A percentile compares a stretch with the other conserved stretches of the same genome.
These are phyloP conservation scores for Syncephalastrum monosporum DNA, from an alignment of 371 early-diverging fungal genomes.

Conservation along the genomic window DNA sequence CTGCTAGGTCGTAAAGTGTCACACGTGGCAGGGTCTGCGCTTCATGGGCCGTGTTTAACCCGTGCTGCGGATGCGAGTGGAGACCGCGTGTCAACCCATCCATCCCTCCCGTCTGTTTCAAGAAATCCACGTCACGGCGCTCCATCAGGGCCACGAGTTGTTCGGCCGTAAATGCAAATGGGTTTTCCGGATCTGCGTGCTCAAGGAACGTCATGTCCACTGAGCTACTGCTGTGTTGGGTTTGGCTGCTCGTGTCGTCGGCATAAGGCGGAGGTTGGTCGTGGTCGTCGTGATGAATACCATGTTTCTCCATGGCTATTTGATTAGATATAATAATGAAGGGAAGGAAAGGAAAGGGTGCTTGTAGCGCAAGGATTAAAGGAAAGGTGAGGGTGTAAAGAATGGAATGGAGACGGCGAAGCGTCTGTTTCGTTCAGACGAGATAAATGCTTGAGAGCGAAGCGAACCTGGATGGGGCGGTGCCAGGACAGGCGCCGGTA, in stretches of 20 bases:
- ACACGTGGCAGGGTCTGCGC: slow-evolving; percentile 7
- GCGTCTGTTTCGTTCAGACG: too few species aligned
- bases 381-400: neutral
- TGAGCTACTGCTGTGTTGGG: slow-evolving; percentile 2
- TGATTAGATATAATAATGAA: slow-evolving; percentile 1
- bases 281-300: slow-evolving; percentile 1
- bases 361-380: neutral
- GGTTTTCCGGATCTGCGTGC: slow-evolving; percentile 46
- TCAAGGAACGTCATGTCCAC: slow-evolving; percentile 16
- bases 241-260: neutral
- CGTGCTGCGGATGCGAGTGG: slow-evolving; percentile 43
- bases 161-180: slow-evolving; percentile 46
- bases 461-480: too few species aligned
- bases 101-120: slow-evolving; percentile 47
- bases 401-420: slow-evolving; percentile 8
- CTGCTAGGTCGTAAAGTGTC: slow-evolving; percentile 6
- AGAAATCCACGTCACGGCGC: slow-evolving; percentile 42
- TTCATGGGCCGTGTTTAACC: slow-evolving; percentile 20
- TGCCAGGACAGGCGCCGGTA: too few species aligned
- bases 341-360: slow-evolving; percentile 8
- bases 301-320: slow-evolving; percentile 3
- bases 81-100: slow-evolving; percentile 54
- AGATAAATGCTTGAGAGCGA: too few species aligned
- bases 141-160: slow-evolving; percentile 52
- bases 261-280: slow-evolving; percentile 7